Percentiles rank a stretch among this genome's conserved stretches.
Evolutionary conservation across 768 basidiomycete genomes (phyloP).

Genomic region (Naganishia randhawae): DNA sequence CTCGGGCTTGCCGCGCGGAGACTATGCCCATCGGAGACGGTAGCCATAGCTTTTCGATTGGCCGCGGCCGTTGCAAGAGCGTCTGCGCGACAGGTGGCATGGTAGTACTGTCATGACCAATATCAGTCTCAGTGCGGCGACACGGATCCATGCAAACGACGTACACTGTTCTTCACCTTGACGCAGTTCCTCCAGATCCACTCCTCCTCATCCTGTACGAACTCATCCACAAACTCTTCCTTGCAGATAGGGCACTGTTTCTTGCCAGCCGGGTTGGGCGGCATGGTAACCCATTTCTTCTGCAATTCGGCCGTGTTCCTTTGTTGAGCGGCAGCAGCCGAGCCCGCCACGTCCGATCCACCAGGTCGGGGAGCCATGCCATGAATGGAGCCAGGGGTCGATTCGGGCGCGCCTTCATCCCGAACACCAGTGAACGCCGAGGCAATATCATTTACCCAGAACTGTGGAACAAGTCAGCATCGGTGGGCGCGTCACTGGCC

Average conservation of each 20-base stretch:
- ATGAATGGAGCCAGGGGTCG: neutral
- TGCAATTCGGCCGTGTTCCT: constrained; percentile 63
- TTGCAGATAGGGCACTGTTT: constrained; percentile 93
- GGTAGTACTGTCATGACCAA: constrained; percentile 54
- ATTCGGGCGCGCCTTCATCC: constrained; percentile 5
- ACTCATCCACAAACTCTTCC: constrained; percentile 84
- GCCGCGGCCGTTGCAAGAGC: constrained; percentile 36
- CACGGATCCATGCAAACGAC: constrained; percentile 42
- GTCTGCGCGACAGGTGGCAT: constrained; percentile 90
- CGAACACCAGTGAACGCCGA: constrained; percentile 19
- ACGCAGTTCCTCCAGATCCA: constrained; percentile 97
- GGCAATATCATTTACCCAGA: constrained; percentile 72
- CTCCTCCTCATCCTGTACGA: constrained; percentile 90
- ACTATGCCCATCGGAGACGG: neutral
- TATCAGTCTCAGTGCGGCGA: neutral
- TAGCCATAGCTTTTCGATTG: constrained; percentile 15
- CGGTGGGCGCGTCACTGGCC: neutral
- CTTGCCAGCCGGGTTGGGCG: constrained; percentile 68
- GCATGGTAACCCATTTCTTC: constrained; percentile 71
- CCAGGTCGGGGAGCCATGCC: constrained; percentile 44
- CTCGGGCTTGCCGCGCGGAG: constrained; percentile 21
- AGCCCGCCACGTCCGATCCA: neutral
- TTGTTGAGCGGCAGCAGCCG: constrained; percentile 64
- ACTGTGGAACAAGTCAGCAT: constrained; percentile 54
- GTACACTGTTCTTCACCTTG: constrained; percentile 73